Conservation (phyloP, 2,329 filamentous ascomycete species). For the Pseudocercospora ulei region DNA sequence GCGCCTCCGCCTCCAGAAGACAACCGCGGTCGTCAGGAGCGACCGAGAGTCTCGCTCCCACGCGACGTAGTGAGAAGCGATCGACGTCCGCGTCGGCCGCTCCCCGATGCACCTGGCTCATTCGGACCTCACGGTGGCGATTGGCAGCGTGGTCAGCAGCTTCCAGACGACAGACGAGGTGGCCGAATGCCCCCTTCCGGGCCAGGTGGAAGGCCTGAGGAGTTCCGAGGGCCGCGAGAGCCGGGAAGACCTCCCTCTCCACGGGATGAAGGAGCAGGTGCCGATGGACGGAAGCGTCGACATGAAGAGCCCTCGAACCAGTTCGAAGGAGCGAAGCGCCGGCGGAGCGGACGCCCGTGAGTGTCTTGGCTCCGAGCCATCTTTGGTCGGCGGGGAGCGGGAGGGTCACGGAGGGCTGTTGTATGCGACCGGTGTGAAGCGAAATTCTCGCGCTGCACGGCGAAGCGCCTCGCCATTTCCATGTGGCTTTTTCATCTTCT, state of each 20-base stretch:
- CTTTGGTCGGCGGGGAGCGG: too few species aligned
- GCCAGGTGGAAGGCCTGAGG: constrained; percentile 18
- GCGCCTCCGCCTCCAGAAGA: constrained; percentile 24
- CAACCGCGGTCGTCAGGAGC: constrained; percentile 19
- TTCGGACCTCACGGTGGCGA: constrained; percentile 15
- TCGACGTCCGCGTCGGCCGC: constrained; percentile 17
- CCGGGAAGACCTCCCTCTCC: constrained; percentile 13
- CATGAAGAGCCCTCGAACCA: constrained; percentile 25
- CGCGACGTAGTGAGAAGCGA: constrained; percentile 20
- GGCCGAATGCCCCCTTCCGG: constrained; percentile 15
- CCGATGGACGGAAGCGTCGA: constrained; percentile 27
- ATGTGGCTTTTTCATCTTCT: too few species aligned
- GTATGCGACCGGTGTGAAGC: too few species aligned
- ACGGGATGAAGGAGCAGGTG: constrained; percentile 17
- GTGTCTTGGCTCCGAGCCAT: too few species aligned
- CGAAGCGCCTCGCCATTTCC: too few species aligned
- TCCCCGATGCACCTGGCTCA: constrained; percentile 12
- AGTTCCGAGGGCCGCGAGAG: constrained; percentile 18
- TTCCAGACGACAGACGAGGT: constrained; percentile 20
- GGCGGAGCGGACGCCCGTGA: constrained; percentile 24
- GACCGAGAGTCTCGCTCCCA: constrained; percentile 17
- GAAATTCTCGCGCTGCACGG: too few species aligned
- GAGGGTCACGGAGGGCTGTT: background rate
- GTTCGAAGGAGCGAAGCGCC: constrained; percentile 24
- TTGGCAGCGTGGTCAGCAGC: constrained; percentile 22